Evolutionary conservation across 2,329 filamentous ascomycete genomes (phyloP).

Genomic region (Pezicula neosporulosa): DNA sequence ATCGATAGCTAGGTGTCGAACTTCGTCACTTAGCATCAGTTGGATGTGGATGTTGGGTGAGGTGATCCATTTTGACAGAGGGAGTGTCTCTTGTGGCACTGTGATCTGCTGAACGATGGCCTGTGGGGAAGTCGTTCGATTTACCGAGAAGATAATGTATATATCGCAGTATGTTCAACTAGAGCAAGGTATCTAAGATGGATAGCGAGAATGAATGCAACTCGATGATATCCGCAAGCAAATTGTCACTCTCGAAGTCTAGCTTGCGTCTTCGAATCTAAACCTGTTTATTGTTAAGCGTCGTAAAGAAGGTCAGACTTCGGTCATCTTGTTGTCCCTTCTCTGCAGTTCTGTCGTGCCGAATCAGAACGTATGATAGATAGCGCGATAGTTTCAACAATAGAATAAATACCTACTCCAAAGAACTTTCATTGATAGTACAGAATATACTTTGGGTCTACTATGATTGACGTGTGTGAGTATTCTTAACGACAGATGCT

Average conservation of each 20-base stretch:
- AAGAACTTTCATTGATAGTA: too few species aligned
- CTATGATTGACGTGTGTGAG: too few species aligned
- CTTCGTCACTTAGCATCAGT: too few species aligned
- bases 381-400: too few species aligned
- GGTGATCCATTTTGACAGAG: background rate
- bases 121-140: background rate
- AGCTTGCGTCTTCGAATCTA: background rate
- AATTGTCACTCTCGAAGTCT: background rate
- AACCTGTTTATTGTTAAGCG: background rate
- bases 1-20: too few species aligned
- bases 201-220: background rate
- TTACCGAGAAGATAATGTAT: background rate
- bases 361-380: too few species aligned
- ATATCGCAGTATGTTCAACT: background rate
- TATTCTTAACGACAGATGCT: too few species aligned
- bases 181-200: background rate
- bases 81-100: background rate
- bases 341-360: background rate
- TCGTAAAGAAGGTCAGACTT: background rate
- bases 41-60: background rate
- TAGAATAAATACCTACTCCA: too few species aligned
- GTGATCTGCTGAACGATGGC: background rate
- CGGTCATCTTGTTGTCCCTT: background rate
- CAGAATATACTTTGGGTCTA: too few species aligned
- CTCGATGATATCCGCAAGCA: background rate